Conservation (phyloP, 2,329 filamentous ascomycete species). For the Penicillium concentricum region DNA sequence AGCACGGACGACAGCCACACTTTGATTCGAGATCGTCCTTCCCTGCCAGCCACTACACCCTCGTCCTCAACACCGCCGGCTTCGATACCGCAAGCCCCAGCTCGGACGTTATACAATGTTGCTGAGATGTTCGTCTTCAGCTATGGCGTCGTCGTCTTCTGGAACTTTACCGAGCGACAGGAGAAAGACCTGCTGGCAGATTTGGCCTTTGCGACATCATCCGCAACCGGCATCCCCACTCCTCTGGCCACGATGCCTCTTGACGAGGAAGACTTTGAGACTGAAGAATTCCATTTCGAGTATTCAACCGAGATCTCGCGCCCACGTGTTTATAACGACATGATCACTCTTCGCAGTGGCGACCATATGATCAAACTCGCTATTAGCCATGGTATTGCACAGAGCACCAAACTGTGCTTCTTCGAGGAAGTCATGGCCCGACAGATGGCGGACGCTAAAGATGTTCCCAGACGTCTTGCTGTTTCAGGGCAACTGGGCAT, state of each 20-base stretch:
- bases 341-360: conserved; percentile 92
- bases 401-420: conserved; percentile 93
- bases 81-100: conserved; percentile 49
- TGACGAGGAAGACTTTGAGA: conserved; percentile 89
- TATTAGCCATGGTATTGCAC: conserved; percentile 94
- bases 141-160: conserved; percentile 96
- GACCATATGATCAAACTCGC: conserved; percentile 99
- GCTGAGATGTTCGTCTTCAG: conserved; percentile 97
- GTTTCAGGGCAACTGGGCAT: conserved; percentile 88
- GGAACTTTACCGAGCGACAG: conserved; percentile 96
- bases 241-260: conserved; percentile 76
- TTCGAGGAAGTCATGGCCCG: conserved; percentile 95
- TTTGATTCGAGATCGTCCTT: conserved; percentile 19
- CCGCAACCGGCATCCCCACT: conserved; percentile 41
- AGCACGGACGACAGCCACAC: conserved; percentile 25
- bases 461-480: conserved; percentile 85
- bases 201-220: conserved; percentile 71
- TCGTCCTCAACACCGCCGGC: conserved; percentile 7
- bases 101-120: conserved; percentile 64
- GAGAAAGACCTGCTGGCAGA: conserved; percentile 96
- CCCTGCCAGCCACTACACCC: conserved; percentile 48
- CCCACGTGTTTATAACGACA: conserved; percentile 95
- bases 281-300: conserved; percentile 97
- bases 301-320: conserved; percentile 84
- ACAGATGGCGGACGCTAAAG: conserved; percentile 89